These are phyloP conservation scores for Delonix regia DNA, from an alignment of 306 rosid genomes.

Conservation along the genomic window DNA sequence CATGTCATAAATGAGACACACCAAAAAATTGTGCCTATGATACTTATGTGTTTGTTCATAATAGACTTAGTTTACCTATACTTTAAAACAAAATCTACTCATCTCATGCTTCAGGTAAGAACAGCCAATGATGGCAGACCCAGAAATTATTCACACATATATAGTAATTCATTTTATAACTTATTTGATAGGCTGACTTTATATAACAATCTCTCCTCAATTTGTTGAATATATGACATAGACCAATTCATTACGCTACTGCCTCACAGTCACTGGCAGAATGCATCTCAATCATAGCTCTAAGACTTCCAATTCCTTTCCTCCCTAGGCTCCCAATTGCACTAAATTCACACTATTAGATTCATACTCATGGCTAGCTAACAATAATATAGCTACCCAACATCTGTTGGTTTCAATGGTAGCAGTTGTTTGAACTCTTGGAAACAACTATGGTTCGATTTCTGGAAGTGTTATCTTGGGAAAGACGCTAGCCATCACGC, in stretches of 20 bases:
- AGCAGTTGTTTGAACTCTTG: too few relatives aligned
- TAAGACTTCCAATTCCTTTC: too few relatives aligned
- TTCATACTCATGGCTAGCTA: neutral
- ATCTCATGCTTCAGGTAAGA: neutral
- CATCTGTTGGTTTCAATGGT: too few relatives aligned
- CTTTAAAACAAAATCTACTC: neutral
- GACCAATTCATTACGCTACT: neutral
- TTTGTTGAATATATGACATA: neutral
- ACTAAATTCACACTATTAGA: too few relatives aligned
- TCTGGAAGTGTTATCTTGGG: too few relatives aligned
- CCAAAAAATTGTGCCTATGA: neutral
- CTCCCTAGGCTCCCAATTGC: too few relatives aligned
- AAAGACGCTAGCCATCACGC: too few relatives aligned
- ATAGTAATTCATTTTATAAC: too few relatives aligned
- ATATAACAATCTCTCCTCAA: neutral
- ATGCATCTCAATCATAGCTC: neutral
- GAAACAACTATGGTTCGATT: too few relatives aligned
- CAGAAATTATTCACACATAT: neutral
- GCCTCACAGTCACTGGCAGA: neutral
- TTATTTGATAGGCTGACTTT: neutral
- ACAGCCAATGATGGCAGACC: neutral
- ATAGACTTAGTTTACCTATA: too few relatives aligned
- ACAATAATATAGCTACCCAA: too few relatives aligned
- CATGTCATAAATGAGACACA: neutral
- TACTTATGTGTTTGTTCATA: neutral